Percentiles rank a stretch among this genome's conserved stretches.
These are phyloP conservation scores for Colletotrichum sp. DNA, from an alignment of 2,329 filamentous ascomycete genomes.

Conservation along the genomic window DNA sequence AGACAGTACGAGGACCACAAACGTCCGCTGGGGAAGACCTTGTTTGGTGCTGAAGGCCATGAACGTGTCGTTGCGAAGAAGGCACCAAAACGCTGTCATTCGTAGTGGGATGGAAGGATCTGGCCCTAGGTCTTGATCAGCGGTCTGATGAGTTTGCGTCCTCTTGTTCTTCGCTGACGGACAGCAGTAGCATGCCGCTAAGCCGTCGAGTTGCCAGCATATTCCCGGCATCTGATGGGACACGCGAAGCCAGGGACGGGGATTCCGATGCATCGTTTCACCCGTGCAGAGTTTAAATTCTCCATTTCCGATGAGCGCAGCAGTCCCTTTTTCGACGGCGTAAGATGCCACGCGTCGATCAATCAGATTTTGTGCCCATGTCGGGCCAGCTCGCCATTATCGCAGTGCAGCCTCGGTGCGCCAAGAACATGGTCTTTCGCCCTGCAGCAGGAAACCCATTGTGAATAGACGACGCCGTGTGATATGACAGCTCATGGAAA, in stretches of 20 bases:
- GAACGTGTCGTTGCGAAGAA: not conserved
- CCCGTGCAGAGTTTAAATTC: constrained; percentile 14
- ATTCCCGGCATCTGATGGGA: constrained; percentile 4
- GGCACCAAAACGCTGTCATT: not conserved
- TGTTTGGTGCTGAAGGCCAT: not conserved
- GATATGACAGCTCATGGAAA: not conserved
- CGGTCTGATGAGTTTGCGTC: constrained; percentile 4
- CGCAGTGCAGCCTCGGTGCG: not conserved
- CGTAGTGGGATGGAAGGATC: not conserved
- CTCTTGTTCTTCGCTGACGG: not conserved
- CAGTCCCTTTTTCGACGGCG: not conserved
- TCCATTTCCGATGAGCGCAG: constrained; percentile 1
- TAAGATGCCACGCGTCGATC: constrained; percentile 1
- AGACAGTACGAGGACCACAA: not conserved
- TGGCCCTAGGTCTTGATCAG: constrained; percentile 1
- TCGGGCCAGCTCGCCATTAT: not conserved
- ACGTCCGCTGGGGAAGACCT: not conserved
- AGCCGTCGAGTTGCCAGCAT: constrained; percentile 7
- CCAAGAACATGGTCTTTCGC: not conserved
- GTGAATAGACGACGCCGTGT: not conserved
- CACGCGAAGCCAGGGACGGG: constrained; percentile 17
- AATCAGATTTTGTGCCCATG: not conserved
- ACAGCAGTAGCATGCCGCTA: constrained; percentile 1
- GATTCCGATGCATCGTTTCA: constrained; percentile 20
- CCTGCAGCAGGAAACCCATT: not conserved